Conservation (phyloP, 805 yeast species). For the Yamadazyma olivae region DNA sequence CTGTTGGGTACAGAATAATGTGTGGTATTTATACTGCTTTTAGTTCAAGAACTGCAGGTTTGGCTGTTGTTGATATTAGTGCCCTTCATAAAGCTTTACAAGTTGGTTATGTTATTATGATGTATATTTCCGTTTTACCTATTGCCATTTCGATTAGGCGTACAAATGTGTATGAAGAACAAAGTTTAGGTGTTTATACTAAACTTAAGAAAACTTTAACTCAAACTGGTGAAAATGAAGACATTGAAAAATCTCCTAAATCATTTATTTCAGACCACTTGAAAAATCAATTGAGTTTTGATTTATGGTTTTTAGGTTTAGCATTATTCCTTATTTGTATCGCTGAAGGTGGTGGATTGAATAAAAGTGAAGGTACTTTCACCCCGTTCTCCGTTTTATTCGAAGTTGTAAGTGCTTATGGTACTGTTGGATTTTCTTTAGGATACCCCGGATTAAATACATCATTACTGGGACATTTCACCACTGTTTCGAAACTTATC, state of each 20-base stretch:
- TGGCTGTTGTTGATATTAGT: conserved; percentile 67
- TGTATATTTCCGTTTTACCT: conserved; percentile 96
- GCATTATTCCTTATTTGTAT: conserved; percentile 86
- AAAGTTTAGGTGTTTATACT: conserved; percentile 87
- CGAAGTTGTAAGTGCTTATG: conserved; percentile 92
- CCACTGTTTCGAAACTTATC: conserved; percentile 72
- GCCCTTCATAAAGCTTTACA: conserved; percentile 85
- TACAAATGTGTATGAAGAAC: conserved; percentile 97
- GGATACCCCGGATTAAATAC: conserved; percentile 71
- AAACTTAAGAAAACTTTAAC: conserved; percentile 46
- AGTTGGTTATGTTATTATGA: conserved; percentile 92
- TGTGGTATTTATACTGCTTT: conserved; percentile 90
- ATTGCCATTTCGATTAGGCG: conserved; percentile 94
- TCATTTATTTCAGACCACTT: conserved; percentile 84
- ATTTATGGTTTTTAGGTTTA: conserved; percentile 87
- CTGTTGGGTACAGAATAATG: conserved; percentile 66
- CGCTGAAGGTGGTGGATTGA: conserved; percentile 70
- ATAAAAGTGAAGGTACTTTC: conserved; percentile 43
- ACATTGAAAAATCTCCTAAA: conserved; percentile 41
- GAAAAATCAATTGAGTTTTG: conserved; percentile 88
- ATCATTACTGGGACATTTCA: conserved; percentile 74
- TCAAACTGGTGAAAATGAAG: conserved; percentile 22
- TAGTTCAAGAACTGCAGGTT: conserved; percentile 93
- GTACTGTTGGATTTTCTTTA: conserved; percentile 89
- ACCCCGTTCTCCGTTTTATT: conserved; percentile 72